Conservation (phyloP, 2,329 filamentous ascomycete genomes). For the Fusarium falciforme region DNA sequence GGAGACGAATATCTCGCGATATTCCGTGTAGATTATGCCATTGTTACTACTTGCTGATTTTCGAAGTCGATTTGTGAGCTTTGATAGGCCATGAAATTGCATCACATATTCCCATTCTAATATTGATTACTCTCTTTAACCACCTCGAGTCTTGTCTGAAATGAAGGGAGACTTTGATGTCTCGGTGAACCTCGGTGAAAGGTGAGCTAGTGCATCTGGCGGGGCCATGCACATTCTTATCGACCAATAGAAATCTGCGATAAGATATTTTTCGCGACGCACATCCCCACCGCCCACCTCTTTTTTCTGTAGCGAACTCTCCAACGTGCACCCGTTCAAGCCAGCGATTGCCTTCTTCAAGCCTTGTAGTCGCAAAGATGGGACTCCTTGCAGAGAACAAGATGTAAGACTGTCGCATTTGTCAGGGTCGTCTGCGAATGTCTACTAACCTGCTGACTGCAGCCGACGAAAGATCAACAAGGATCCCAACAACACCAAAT, state of each 20-base stretch:
- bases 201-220: conserved; percentile 11
- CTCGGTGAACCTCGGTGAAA: conserved; percentile 25
- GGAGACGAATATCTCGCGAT: conserved; percentile 8
- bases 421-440: not conserved
- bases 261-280: conserved; percentile 41
- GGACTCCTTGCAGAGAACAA: conserved; percentile 52
- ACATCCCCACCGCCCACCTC: conserved; percentile 46
- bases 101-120: not conserved
- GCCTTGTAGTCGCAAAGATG: conserved; percentile 43
- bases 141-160: not conserved
- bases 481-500: conserved; percentile 96
- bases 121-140: not conserved
- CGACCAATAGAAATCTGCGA: conserved; percentile 43
- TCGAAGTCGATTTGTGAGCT: not conserved
- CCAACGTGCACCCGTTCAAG: conserved; percentile 10
- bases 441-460: conserved; percentile 18
- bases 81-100: conserved; percentile 6
- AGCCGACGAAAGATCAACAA: conserved; percentile 76
- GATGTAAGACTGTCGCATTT: conserved; percentile 41
- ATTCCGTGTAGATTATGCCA: conserved; percentile 38
- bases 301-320: conserved; percentile 42
- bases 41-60: conserved; percentile 14
- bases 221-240: not conserved
- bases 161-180: not conserved
- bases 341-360: conserved; percentile 10